A percentile compares a stretch with the other conserved stretches of the same genome.
Evolutionary conservation across 106 monocot genomes (phyloP).

Genomic region (Xerophyta viscosa): DNA sequence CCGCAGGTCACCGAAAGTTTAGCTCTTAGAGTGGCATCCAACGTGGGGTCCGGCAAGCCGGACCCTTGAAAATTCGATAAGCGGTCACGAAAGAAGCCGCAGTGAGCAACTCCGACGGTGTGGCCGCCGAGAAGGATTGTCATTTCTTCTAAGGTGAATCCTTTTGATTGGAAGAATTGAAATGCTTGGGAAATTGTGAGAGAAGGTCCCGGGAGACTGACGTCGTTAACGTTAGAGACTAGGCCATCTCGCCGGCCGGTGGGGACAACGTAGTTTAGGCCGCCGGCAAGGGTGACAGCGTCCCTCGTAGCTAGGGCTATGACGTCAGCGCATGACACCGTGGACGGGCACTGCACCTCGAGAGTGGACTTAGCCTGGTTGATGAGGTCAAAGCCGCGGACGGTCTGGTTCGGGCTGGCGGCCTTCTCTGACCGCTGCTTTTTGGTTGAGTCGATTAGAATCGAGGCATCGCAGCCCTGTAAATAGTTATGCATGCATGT

Average conservation of each 20-base stretch:
- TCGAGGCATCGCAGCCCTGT: slow-evolving; percentile 44
- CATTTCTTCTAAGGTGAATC: slow-evolving; percentile 29
- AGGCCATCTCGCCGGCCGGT: slow-evolving; percentile 40
- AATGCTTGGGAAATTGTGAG: slow-evolving; percentile 12
- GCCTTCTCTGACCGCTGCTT: slow-evolving; percentile 20
- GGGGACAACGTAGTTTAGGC: slow-evolving; percentile 23
- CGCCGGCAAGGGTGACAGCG: slow-evolving; percentile 20
- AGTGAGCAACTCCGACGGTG: slow-evolving; percentile 29
- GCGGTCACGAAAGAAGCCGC: slow-evolving; percentile 18
- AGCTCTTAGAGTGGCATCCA: slow-evolving; percentile 10
- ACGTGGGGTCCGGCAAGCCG: slow-evolving; percentile 16
- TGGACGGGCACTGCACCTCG: slow-evolving; percentile 21
- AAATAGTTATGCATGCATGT: not conserved
- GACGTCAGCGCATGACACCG: slow-evolving; percentile 20
- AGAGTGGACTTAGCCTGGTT: slow-evolving; percentile 20
- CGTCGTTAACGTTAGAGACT: slow-evolving; percentile 18
- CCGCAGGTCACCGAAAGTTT: slow-evolving; percentile 6
- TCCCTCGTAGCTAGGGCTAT: slow-evolving; percentile 19
- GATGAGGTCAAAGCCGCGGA: slow-evolving; percentile 32
- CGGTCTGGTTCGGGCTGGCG: slow-evolving; percentile 27
- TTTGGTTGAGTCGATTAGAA: slow-evolving; percentile 27
- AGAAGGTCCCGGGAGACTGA: slow-evolving; percentile 13
- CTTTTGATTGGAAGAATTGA: slow-evolving; percentile 17
- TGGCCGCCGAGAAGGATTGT: slow-evolving; percentile 27
- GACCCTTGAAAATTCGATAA: slow-evolving; percentile 22